These are phyloP conservation scores for Talaromyces adpressus DNA, from an alignment of 495 filamentous ascomycete species.

Conservation along the genomic window DNA sequence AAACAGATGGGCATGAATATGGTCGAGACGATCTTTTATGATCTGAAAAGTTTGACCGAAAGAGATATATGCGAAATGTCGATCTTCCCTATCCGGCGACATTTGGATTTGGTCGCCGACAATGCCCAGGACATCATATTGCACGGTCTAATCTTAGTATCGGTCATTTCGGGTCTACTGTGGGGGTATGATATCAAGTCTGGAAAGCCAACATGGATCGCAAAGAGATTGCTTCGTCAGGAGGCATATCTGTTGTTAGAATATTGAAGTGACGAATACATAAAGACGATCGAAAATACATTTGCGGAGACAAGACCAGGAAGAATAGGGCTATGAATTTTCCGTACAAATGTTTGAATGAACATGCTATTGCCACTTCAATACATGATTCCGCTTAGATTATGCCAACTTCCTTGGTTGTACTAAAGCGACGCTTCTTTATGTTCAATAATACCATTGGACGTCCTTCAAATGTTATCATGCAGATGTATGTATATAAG, in stretches of 20 bases:
- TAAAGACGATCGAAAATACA: neutral
- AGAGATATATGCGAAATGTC: constrained; percentile 31
- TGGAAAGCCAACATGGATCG: neutral
- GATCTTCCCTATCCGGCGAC: constrained; percentile 16
- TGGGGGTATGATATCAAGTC: constrained; percentile 45
- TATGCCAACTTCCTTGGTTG: too few relatives aligned
- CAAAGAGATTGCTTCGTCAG: neutral
- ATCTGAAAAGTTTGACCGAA: constrained; percentile 32
- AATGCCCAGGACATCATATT: constrained; percentile 37
- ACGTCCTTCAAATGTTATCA: too few relatives aligned
- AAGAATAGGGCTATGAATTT: too few relatives aligned
- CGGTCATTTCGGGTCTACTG: constrained; percentile 34
- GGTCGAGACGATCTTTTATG: constrained; percentile 29
- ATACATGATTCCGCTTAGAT: too few relatives aligned
- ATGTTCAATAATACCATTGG: too few relatives aligned
- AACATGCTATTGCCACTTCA: too few relatives aligned
- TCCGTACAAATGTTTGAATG: too few relatives aligned
- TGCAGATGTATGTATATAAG: neutral
- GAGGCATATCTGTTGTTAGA: neutral
- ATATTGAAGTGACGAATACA: neutral
- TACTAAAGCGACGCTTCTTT: too few relatives aligned
- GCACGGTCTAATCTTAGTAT: constrained; percentile 41
- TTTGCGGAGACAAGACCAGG: neutral
- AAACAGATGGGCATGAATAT: constrained; percentile 38
- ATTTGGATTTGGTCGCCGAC: constrained; percentile 18